These are phyloP conservation scores for Irpex lacteus DNA, from an alignment of 1,284 basidiomycete species.

Conservation along the genomic window DNA sequence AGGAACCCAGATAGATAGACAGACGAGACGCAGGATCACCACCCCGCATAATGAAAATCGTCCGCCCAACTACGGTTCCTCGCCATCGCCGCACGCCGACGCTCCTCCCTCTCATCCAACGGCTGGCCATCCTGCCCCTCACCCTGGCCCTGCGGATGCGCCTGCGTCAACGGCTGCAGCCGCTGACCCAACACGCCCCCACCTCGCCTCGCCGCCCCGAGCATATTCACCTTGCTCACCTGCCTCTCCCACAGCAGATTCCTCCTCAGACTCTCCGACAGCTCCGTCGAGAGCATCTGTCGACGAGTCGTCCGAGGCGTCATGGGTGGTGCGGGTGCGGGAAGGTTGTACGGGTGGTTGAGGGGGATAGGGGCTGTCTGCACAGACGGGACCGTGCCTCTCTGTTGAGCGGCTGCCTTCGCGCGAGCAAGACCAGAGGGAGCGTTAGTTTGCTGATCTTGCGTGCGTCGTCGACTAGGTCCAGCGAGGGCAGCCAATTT, in stretches of 20 bases:
- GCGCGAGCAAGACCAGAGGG: not conserved
- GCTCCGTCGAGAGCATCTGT: conserved; percentile 81
- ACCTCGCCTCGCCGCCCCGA: conserved; percentile 33
- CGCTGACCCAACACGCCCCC: conserved; percentile 28
- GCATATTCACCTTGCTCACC: conserved; percentile 51
- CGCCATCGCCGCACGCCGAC: conserved; percentile 43
- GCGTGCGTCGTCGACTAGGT: conserved; percentile 29
- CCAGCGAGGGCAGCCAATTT: conserved; percentile 53
- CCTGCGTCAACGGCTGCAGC: conserved; percentile 41
- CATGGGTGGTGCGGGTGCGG: conserved; percentile 64
- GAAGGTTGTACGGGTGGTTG: conserved; percentile 72
- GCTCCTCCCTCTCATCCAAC: conserved; percentile 35
- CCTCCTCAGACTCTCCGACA: conserved; percentile 80
- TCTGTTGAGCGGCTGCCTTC: not conserved
- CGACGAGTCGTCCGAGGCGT: conserved; percentile 84
- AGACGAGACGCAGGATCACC: conserved; percentile 35
- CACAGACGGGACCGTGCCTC: conserved; percentile 22
- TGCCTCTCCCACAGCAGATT: conserved; percentile 87
- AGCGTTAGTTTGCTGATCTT: conserved; percentile 20
- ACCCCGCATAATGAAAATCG: conserved; percentile 64
- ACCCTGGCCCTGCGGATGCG: conserved; percentile 19
- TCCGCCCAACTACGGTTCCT: conserved; percentile 69
- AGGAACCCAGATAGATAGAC: not conserved
- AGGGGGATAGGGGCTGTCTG: conserved; percentile 53
- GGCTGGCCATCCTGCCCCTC: conserved; percentile 28